These are phyloP conservation scores for Inga oerstediana DNA, from an alignment of 306 rosid species.

Conservation along the genomic window DNA sequence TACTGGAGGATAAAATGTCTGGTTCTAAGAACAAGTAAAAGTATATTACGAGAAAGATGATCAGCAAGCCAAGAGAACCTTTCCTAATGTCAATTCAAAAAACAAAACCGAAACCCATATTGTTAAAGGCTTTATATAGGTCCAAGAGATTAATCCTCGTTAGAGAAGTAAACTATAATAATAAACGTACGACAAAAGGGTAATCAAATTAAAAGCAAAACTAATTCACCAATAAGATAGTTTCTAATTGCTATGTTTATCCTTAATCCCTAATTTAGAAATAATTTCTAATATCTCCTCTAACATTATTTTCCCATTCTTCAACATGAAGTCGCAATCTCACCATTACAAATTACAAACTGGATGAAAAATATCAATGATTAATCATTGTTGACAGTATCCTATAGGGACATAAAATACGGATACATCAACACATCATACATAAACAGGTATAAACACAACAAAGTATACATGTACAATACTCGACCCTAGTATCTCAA, in stretches of 20 bases:
- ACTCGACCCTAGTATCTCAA: neutral
- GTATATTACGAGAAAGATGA: neutral
- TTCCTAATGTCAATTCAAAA: neutral
- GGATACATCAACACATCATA: neutral
- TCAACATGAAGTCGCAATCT: neutral
- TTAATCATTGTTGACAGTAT: neutral
- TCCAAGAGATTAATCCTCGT: neutral
- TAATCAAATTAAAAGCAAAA: neutral
- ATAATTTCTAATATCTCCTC: neutral
- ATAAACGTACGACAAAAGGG: neutral
- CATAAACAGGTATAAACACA: neutral
- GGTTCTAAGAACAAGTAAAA: conserved; percentile 18
- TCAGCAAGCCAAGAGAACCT: neutral
- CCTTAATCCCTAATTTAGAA: neutral
- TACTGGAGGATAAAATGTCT: neutral
- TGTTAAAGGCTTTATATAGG: neutral
- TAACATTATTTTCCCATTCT: neutral
- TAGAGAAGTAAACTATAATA: neutral
- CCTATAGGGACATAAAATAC: neutral
- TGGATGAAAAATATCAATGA: conserved; percentile 23
- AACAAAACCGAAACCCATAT: neutral
- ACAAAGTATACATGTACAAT: neutral
- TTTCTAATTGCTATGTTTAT: neutral
- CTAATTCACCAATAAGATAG: neutral
- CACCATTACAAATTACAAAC: neutral